Evolutionary conservation across 805 yeast genomes (phyloP).

Genomic region (Maudiozyma saulgeensis): DNA sequence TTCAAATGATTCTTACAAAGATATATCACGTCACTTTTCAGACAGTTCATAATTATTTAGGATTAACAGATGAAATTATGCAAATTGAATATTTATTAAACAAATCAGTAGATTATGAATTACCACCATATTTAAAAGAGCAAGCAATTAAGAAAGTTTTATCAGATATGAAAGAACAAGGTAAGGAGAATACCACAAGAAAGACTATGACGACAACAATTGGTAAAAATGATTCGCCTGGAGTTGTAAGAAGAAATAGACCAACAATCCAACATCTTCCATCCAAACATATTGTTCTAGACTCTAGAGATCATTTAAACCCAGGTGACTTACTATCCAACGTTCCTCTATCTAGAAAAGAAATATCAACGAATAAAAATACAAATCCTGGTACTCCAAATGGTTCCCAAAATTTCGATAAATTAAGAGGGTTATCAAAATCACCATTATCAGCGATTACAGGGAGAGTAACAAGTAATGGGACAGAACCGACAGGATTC

Average conservation of each 20-base stretch:
- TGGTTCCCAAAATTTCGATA: neutral
- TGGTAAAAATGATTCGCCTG: neutral
- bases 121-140: conserved; percentile 60
- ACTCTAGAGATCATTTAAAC: conserved; percentile 48
- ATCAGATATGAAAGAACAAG: neutral
- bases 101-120: conserved; percentile 33
- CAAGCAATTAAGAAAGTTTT: conserved; percentile 38
- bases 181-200: neutral
- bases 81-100: conserved; percentile 67
- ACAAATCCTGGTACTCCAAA: neutral
- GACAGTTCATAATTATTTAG: conserved; percentile 79
- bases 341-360: conserved; percentile 53
- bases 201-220: neutral
- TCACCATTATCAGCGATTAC: neutral
- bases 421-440: neutral
- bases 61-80: conserved; percentile 71
- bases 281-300: conserved; percentile 44
- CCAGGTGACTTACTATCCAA: conserved; percentile 83
- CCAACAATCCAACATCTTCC: conserved; percentile 2
- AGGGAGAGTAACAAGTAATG: neutral
- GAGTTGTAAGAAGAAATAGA: neutral
- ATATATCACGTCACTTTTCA: conserved; percentile 85
- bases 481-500: neutral
- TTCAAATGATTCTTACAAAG: conserved; percentile 82
- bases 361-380: neutral